Conservation (phyloP, 495 filamentous ascomycete genomes). For the Penicillium psychrofluorescens region DNA sequence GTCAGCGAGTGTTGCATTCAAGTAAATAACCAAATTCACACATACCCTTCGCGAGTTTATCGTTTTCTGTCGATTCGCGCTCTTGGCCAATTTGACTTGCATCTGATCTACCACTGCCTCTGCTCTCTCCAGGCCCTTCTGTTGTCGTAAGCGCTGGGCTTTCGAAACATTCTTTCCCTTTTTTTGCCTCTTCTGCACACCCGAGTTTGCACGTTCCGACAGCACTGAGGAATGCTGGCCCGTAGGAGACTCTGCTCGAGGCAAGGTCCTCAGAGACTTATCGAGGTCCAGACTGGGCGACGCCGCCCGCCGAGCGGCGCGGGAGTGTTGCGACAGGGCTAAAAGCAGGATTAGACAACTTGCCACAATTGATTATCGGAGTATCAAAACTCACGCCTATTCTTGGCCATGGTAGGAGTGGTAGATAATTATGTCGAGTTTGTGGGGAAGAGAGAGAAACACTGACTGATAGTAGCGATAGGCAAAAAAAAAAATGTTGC, state of each 20-base stretch:
- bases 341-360: slow-evolving; percentile 10
- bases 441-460: slow-evolving; percentile 17
- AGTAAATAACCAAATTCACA: neutral
- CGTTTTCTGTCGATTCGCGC: slow-evolving; percentile 50
- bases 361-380: neutral
- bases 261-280: slow-evolving; percentile 61
- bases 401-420: slow-evolving; percentile 44
- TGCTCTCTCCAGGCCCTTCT: slow-evolving; percentile 68
- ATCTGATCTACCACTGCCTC: slow-evolving; percentile 62
- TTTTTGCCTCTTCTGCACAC: slow-evolving; percentile 61
- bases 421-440: slow-evolving; percentile 11
- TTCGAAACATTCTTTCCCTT: slow-evolving; percentile 52
- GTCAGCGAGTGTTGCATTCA: slow-evolving; percentile 10
- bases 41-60: slow-evolving; percentile 43
- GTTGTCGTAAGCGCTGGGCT: slow-evolving; percentile 58
- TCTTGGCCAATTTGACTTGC: slow-evolving; percentile 62
- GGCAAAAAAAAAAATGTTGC: slow-evolving; percentile 26
- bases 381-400: slow-evolving; percentile 26
- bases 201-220: slow-evolving; percentile 46
- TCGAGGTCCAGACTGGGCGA: slow-evolving; percentile 67
- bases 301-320: slow-evolving; percentile 63
- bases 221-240: slow-evolving; percentile 53
- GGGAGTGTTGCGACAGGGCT: slow-evolving; percentile 54
- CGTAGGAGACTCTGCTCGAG: slow-evolving; percentile 45
- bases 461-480: slow-evolving; percentile 29